Conservation (phyloP, 2,329 filamentous ascomycete genomes). For the Penicillium palitans region DNA sequence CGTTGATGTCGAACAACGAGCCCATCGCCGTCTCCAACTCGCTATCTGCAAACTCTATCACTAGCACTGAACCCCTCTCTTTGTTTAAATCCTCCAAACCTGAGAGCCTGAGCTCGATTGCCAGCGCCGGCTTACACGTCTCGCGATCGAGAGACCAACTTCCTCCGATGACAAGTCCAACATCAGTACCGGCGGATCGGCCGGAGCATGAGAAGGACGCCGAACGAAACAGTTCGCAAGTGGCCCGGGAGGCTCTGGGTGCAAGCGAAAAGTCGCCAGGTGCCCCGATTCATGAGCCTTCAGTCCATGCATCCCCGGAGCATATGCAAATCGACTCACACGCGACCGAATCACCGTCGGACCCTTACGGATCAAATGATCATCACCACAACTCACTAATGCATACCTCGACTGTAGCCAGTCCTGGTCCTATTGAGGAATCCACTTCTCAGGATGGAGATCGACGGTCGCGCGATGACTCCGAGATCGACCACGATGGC, state of each 20-base stretch:
- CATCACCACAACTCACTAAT: constrained; percentile 53
- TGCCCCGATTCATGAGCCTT: constrained; percentile 47
- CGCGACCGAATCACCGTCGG: constrained; percentile 45
- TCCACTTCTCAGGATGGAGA: constrained; percentile 45
- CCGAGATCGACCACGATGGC: constrained; percentile 42
- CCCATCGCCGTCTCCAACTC: constrained; percentile 41
- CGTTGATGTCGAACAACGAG: constrained; percentile 45
- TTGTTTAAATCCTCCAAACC: constrained; percentile 40
- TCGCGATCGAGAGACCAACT: constrained; percentile 40
- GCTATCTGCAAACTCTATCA: constrained; percentile 34
- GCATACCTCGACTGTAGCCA: constrained; percentile 51
- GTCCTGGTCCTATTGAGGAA: constrained; percentile 50
- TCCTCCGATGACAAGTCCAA: constrained; percentile 50
- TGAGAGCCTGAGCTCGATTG: constrained; percentile 44
- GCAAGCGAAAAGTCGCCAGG: constrained; percentile 38
- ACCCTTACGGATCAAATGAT: constrained; percentile 53
- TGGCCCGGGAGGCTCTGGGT: constrained; percentile 44
- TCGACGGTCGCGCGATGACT: constrained; percentile 39
- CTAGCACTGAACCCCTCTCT: constrained; percentile 34
- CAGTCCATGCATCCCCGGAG: constrained; percentile 51
- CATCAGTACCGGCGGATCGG: constrained; percentile 48
- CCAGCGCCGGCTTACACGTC: constrained; percentile 45
- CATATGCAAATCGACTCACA: constrained; percentile 50
- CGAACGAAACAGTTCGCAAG: constrained; percentile 42
- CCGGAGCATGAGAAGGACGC: constrained; percentile 36